A percentile compares a stretch with the other conserved stretches of the same genome.
Evolutionary conservation across 768 basidiomycete species (phyloP).

Genomic region (Macrocybe gigantea): DNA sequence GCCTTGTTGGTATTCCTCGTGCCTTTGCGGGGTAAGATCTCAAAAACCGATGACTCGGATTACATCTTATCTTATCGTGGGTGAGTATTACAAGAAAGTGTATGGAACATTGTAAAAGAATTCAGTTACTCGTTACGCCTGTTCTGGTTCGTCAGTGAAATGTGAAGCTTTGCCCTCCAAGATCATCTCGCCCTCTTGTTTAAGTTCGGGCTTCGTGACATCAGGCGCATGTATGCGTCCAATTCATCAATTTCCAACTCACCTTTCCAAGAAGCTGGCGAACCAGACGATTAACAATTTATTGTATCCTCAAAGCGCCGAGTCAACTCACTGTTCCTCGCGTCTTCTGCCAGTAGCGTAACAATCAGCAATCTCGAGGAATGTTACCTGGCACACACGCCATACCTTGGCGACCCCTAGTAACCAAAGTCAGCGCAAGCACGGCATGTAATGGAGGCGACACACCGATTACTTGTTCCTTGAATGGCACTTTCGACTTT

Average conservation of each 20-base stretch:
- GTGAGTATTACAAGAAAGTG: too few relatives aligned
- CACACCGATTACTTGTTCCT: slow-evolving; percentile 51
- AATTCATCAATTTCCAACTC: too few relatives aligned
- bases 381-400: not conserved
- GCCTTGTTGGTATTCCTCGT: too few relatives aligned
- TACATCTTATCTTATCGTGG: too few relatives aligned
- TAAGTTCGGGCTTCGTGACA: slow-evolving; percentile 25
- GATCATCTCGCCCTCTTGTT: slow-evolving; percentile 47
- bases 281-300: not conserved
- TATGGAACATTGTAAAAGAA: too few relatives aligned
- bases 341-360: too few relatives aligned
- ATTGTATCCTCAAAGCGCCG: too few relatives aligned
- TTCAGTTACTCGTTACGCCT: too few relatives aligned
- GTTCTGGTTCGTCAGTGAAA: too few relatives aligned
- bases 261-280: not conserved
- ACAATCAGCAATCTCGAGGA: not conserved
- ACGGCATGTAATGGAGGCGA: not conserved
- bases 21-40: too few relatives aligned
- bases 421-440: not conserved
- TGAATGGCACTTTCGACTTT: slow-evolving; percentile 38
- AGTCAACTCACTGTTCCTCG: too few relatives aligned
- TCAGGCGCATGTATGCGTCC: not conserved
- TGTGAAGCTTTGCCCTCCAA: slow-evolving; percentile 34
- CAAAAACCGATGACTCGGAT: too few relatives aligned
- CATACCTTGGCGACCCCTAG: slow-evolving; percentile 24